Conservation (phyloP, 192 early-diverging fungal genomes). For the Cetraspora pellucida region DNA sequence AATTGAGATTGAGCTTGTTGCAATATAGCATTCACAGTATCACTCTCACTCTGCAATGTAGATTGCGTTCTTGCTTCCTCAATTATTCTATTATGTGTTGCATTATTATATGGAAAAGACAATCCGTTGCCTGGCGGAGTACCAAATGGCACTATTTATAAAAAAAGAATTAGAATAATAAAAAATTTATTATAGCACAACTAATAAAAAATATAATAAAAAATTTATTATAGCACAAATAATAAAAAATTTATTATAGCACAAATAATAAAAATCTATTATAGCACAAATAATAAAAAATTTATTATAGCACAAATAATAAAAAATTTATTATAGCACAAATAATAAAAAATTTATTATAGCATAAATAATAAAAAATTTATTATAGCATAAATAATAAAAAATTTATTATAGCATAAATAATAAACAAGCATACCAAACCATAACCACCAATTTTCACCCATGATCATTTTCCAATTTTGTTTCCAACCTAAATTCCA, state of each 20-base stretch:
- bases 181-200: neutral
- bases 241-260: slow-evolving; percentile 36
- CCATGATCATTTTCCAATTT: slow-evolving; percentile 59
- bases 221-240: neutral
- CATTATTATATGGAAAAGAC: neutral
- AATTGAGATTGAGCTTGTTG: no score
- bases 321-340: neutral
- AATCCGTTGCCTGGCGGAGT: neutral
- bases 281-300: neutral
- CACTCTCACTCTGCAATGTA: neutral
- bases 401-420: no score
- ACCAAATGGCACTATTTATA: neutral
- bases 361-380: neutral
- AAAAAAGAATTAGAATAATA: neutral
- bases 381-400: neutral
- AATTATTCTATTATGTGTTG: neutral
- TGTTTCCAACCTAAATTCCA: slow-evolving; percentile 47
- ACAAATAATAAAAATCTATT: slow-evolving; percentile 25
- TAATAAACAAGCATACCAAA: slow-evolving; percentile 32
- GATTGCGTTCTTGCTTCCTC: neutral
- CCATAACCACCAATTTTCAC: slow-evolving; percentile 49
- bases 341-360: neutral
- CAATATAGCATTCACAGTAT: no score
- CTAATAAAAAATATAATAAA: neutral
- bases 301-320: neutral